phyloP scores from a whole-genome alignment of 2,329 filamentous ascomycete genomes.

The Fusarium sp. region DNA sequence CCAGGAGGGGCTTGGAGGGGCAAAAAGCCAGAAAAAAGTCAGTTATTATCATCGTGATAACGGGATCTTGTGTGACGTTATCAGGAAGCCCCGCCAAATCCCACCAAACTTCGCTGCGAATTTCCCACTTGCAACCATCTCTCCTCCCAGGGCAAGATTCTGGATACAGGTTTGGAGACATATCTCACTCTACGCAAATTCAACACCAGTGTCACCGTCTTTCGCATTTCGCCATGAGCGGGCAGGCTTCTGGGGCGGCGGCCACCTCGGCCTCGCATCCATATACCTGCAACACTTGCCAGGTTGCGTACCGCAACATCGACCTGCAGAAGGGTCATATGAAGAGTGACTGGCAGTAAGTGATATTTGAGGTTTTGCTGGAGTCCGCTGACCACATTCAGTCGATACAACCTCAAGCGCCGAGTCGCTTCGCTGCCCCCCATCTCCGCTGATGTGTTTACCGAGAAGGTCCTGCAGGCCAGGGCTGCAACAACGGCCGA shows the following conservation, averaged over 20 bases:
- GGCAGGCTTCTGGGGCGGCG: conserved; percentile 47
- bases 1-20: conserved; percentile 30
- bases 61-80: conserved; percentile 44
- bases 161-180: neutral
- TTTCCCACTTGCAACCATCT: conserved; percentile 31
- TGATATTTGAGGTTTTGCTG: conserved; percentile 40
- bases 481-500: conserved; percentile 87
- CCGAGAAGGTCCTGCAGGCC: conserved; percentile 93
- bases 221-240: conserved; percentile 52
- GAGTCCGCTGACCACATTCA: conserved; percentile 49
- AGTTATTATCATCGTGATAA: conserved; percentile 39
- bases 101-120: conserved; percentile 40
- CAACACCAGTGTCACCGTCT: neutral
- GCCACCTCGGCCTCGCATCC: conserved; percentile 73
- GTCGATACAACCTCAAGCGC: conserved; percentile 96
- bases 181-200: neutral
- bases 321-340: conserved; percentile 95
- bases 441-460: conserved; percentile 91
- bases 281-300: conserved; percentile 98
- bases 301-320: conserved; percentile 94
- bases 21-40: conserved; percentile 38
- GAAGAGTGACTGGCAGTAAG: conserved; percentile 98
- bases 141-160: conserved; percentile 1
- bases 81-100: conserved; percentile 44
- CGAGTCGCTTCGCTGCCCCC: conserved; percentile 91